Conservation (phyloP, 805 yeast genomes). For the Priceomyces fermenticarens region DNA sequence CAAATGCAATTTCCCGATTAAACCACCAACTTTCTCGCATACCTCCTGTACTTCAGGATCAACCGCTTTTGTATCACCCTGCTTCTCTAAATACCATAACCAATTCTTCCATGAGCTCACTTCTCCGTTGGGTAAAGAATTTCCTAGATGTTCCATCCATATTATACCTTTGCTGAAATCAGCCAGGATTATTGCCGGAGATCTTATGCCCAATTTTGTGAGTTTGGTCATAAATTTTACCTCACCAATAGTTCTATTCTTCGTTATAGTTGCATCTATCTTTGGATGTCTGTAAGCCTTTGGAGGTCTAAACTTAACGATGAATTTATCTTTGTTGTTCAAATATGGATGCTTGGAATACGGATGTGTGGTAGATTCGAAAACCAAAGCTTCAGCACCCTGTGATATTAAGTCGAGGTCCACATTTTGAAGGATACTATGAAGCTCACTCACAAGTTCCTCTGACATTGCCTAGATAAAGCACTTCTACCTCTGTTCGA, state of each 20-base stretch:
- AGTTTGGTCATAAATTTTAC: slow-evolving; percentile 69
- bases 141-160: slow-evolving; percentile 84
- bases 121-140: slow-evolving; percentile 45
- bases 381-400: slow-evolving; percentile 90
- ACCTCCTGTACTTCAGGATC: slow-evolving; percentile 40
- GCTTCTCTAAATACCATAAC: slow-evolving; percentile 59
- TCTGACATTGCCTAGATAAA: slow-evolving; percentile 47
- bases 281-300: slow-evolving; percentile 88
- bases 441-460: slow-evolving; percentile 43
- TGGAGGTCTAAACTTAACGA: slow-evolving; percentile 82
- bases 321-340: slow-evolving; percentile 36
- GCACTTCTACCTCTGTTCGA: too few species aligned
- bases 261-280: slow-evolving; percentile 73
- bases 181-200: slow-evolving; percentile 72
- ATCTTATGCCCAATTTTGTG: slow-evolving; percentile 52
- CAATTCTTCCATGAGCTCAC: slow-evolving; percentile 69
- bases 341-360: slow-evolving; percentile 38
- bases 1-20: slow-evolving; percentile 68
- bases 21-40: slow-evolving; percentile 56
- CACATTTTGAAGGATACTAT: slow-evolving; percentile 43
- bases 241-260: slow-evolving; percentile 79
- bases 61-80: slow-evolving; percentile 17
- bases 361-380: slow-evolving; percentile 63
- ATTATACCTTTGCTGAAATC: slow-evolving; percentile 77
- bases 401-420: slow-evolving; percentile 64